Conservation (phyloP, 345 rosid species). For the Bruguiera parviflora region DNA sequence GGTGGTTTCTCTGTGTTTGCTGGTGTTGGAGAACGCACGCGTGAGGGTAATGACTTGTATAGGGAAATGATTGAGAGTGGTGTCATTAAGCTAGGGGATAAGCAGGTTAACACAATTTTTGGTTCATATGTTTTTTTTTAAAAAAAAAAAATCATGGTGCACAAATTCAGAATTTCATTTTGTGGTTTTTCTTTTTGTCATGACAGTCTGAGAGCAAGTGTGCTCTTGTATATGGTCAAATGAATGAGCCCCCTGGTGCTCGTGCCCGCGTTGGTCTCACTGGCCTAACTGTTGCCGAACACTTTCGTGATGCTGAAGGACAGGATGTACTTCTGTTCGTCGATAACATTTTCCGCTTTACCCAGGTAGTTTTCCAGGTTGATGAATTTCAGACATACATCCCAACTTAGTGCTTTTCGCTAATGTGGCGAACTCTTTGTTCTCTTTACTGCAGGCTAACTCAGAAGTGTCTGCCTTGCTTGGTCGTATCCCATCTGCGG, state of each 20-base stretch:
- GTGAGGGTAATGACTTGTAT: constrained; percentile 98
- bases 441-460: constrained; percentile 59
- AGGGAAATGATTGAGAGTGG: constrained; percentile 99
- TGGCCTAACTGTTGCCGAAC: constrained; percentile 95
- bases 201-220: constrained; percentile 88
- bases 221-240: constrained; percentile 97
- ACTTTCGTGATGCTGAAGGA: constrained; percentile 98
- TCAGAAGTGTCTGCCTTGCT: constrained; percentile 99
- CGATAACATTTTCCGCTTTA: constrained; percentile 95
- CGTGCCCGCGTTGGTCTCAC: constrained; percentile 99
- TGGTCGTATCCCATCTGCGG: constrained; percentile 99
- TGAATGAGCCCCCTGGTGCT: constrained; percentile 99
- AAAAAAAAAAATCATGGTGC: not conserved
- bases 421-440: constrained; percentile 1
- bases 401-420: not conserved
- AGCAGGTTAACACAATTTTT: constrained; percentile 49
- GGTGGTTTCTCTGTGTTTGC: constrained; percentile 99
- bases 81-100: constrained; percentile 97
- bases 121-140: not conserved
- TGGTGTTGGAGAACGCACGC: constrained; percentile 97
- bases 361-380: constrained; percentile 46
- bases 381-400: not conserved
- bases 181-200: not conserved
- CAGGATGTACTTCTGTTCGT: constrained; percentile 98
- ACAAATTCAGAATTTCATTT: not conserved